These are phyloP conservation scores for Mycocentrospora acerina DNA, from an alignment of 2,329 filamentous ascomycete genomes.

Conservation along the genomic window DNA sequence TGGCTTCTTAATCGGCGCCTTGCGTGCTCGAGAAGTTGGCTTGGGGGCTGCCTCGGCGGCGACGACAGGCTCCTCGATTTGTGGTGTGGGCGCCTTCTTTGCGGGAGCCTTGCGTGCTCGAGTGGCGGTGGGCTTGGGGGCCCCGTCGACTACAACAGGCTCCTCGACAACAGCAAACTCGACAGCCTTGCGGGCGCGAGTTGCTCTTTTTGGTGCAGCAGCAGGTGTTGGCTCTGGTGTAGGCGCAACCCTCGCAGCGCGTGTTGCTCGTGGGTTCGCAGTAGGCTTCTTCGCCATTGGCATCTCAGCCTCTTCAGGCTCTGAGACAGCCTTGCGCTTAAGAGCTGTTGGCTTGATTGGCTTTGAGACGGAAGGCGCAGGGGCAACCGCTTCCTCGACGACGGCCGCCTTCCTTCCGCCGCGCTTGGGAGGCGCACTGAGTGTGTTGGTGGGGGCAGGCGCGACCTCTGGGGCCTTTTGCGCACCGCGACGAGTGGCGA, in stretches of 20 bases:
- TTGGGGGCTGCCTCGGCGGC: conserved; percentile 18
- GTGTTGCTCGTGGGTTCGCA: conserved; percentile 20
- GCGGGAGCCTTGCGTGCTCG: conserved; percentile 13
- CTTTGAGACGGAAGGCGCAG: conserved; percentile 20
- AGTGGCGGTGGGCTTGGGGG: conserved; percentile 11
- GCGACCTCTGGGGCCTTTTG: conserved; percentile 25
- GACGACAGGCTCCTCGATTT: conserved; percentile 7
- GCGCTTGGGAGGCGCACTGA: conserved; percentile 37
- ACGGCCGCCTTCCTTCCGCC: conserved; percentile 28
- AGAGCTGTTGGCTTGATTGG: conserved; percentile 18
- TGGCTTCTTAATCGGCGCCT: conserved; percentile 19
- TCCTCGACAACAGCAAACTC: conserved; percentile 15
- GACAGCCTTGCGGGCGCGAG: conserved; percentile 24
- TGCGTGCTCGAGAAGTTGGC: conserved; percentile 18
- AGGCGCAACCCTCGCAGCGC: conserved; percentile 21
- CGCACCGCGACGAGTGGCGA: conserved; percentile 35
- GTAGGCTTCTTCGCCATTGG: conserved; percentile 20
- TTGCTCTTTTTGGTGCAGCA: conserved; percentile 25
- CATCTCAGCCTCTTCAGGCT: conserved; percentile 17
- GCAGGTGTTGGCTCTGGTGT: conserved; percentile 16
- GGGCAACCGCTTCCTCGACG: conserved; percentile 19
- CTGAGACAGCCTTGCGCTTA: conserved; percentile 23
- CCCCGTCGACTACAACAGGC: conserved; percentile 8
- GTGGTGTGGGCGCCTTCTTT: neutral
- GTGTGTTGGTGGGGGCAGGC: conserved; percentile 25